Evolutionary conservation across 805 yeast genomes (phyloP), one percentile per base, ranked within the genome.

Genomic region (Wickerhamomyces canadensis): DNA sequence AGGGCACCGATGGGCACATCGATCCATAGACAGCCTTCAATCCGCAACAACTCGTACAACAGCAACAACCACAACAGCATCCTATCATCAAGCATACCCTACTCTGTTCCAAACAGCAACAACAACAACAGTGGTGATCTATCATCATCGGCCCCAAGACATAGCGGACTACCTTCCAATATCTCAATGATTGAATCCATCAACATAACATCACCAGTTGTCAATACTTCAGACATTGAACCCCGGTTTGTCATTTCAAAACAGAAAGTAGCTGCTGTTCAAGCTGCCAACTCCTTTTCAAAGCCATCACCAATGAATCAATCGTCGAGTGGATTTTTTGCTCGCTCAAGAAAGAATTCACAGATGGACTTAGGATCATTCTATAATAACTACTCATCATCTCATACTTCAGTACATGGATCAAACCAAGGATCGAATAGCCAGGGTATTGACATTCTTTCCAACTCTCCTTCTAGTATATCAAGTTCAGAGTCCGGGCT

Each of bases 231-330:
- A 13, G 70, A 78, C 23, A 78, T 88, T n/a, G 96, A 87, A 54
- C 84, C 94, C 13, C 70, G 96, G 30, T 87, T 88, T 54, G 78
- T 88, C 34, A 82, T 88, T 27, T 84, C 94, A 10, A 78, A 85
- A 51, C 93, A 82, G 43, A 74, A 84, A 37, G 76, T 80, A 18
- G 79, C 47, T 19, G 54, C 48, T 15, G 49, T 42, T 11, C 54
- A 49, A 30, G 42, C 45, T 14, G 52, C 54, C 5, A 42, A 45
- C 19, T 41, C 50, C 7, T 31, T 44, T 27, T 47, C 56, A 1
- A 51, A 50, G 22, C 43, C 45, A 1, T 36, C 36, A 6, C 24
- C 48, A 0, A 35, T 34, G 1, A 14, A 11, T 11, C 36, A 35
- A 3, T 27, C 33, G 8, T 33, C 78, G 65, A 45, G 73, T 58